Evolutionary conservation across 306 rosid genomes (phyloP).

Genomic region (Medicago truncatula): DNA sequence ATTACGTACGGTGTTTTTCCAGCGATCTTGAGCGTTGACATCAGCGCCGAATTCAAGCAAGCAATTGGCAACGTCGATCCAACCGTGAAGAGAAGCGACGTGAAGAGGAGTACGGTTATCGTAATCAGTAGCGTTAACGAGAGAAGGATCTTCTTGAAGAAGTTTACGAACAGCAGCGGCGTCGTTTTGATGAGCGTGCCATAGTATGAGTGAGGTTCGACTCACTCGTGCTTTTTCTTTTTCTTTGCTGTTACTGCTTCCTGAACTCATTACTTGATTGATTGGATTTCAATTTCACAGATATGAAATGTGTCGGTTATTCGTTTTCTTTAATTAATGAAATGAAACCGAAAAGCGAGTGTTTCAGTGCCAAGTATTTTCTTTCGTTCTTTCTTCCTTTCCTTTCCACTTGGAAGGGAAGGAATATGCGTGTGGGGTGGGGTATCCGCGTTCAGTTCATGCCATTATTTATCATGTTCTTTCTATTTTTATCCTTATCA

Average conservation of each 20-base stretch:
- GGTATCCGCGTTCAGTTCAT: no score
- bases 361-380: not conserved
- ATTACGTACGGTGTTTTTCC: conserved; percentile 91
- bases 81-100: conserved; percentile 92
- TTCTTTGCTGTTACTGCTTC: conserved; percentile 51
- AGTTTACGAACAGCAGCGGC: conserved; percentile 83
- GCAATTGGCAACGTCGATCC: conserved; percentile 87
- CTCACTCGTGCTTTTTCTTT: conserved; percentile 92
- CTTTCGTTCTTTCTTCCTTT: no score
- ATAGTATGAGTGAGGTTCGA: conserved; percentile 82
- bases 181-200: conserved; percentile 98
- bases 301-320: not conserved
- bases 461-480: no score
- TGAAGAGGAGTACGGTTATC: conserved; percentile 96
- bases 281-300: not conserved
- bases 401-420: not conserved
- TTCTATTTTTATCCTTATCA: no score
- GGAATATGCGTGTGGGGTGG: not conserved
- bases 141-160: conserved; percentile 86
- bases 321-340: no score
- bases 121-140: conserved; percentile 83
- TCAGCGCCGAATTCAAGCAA: conserved; percentile 84
- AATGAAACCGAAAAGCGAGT: no score
- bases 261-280: conserved; percentile 37
- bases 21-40: conserved; percentile 97